Percentiles rank a stretch among this genome's conserved stretches.
These are phyloP conservation scores for Cordia subcordata DNA, from an alignment of 257 asterid genomes.

Conservation along the genomic window DNA sequence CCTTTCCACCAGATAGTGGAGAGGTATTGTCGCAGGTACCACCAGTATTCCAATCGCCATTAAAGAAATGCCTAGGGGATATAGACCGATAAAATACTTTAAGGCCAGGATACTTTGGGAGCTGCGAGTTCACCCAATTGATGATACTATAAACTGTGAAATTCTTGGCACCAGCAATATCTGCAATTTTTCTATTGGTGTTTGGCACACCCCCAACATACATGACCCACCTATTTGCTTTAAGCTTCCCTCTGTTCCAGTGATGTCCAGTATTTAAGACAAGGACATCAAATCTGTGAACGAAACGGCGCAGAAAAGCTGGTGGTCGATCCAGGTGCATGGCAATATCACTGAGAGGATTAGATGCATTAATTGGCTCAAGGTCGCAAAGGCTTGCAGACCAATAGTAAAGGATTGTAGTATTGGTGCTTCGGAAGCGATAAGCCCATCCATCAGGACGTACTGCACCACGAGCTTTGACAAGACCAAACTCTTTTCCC, in stretches of 20 bases:
- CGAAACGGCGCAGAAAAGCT: constrained; percentile 50
- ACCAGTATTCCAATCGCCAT: constrained; percentile 96
- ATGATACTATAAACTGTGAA: constrained; percentile 60
- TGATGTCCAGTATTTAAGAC: constrained; percentile 93
- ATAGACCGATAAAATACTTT: constrained; percentile 64
- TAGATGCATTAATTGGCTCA: constrained; percentile 49
- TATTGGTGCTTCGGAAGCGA: constrained; percentile 66
- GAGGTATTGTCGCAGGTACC: constrained; percentile 85
- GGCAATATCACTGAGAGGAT: constrained; percentile 48
- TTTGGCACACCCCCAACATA: constrained; percentile 67
- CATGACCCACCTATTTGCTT: constrained; percentile 82
- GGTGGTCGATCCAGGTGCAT: constrained; percentile 98
- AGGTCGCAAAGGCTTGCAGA: constrained; percentile 87
- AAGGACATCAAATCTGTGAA: constrained; percentile 59
- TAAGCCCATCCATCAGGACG: constrained; percentile 99
- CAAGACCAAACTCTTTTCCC: constrained; percentile 75
- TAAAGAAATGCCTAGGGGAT: constrained; percentile 87
- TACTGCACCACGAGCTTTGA: constrained; percentile 71
- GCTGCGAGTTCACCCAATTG: constrained; percentile 71
- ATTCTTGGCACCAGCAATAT: constrained; percentile 61
- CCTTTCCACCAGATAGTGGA: constrained; percentile 61
- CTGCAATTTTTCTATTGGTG: constrained; percentile 48
- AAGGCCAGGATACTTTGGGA: constrained; percentile 60
- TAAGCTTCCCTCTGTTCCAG: constrained; percentile 86
- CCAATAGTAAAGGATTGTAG: constrained; percentile 90